phyloP scores from a whole-genome alignment of 1,139 yeast genomes.

The Blastobotrys illinoisensis region DNA sequence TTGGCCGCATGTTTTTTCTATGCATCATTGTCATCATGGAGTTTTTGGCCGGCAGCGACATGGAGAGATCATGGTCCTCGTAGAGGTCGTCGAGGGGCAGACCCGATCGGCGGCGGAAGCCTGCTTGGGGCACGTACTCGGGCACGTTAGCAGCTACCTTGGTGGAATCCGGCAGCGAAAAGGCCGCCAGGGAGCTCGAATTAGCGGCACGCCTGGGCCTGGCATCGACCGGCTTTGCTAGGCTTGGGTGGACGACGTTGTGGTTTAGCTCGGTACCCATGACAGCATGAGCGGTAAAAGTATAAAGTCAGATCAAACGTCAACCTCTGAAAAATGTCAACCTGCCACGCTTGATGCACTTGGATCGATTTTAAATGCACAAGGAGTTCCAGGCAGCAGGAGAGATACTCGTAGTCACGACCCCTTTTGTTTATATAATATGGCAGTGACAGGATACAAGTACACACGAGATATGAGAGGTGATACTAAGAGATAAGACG shows the following conservation, averaged over 20 bases:
- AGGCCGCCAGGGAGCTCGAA: neutral
- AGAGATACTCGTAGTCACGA: neutral
- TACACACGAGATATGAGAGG: neutral
- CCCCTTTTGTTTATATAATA: neutral
- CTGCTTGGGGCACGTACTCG: neutral
- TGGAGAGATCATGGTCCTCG: neutral
- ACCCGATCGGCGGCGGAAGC: neutral
- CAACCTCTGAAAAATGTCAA: neutral
- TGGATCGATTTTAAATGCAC: neutral
- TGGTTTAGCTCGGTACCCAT: neutral
- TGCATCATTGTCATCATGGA: neutral
- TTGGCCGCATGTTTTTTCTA: neutral
- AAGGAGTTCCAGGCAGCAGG: neutral
- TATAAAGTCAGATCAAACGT: neutral
- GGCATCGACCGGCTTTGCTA: neutral
- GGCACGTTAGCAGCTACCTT: neutral
- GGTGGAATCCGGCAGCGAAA: neutral
- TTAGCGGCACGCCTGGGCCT: neutral
- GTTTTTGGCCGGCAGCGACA: neutral
- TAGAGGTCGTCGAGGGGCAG: neutral
- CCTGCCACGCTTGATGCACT: neutral
- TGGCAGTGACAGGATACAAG: neutral
- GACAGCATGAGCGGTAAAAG: neutral
- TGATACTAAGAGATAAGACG: neutral
- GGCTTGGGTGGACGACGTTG: neutral